Evolutionary conservation across 139 green algal genomes (phyloP), one percentile per base, ranked within the genome.

Genomic region (Zygnema circumcarinatum): DNA sequence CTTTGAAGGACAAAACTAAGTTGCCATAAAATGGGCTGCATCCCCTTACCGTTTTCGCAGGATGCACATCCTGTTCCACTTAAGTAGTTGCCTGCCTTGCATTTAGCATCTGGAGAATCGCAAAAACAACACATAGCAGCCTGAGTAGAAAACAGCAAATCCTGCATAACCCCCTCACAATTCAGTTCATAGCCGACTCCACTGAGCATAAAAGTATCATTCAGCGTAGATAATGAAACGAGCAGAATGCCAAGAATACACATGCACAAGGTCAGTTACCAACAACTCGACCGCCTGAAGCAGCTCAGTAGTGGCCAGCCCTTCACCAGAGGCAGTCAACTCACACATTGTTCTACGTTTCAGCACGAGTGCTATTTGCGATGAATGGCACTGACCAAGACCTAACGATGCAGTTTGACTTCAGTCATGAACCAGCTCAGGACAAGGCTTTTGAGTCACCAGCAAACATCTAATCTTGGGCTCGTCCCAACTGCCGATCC

Each of bases 71-170:
- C 31, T 38, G 73, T 39, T 38, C 54, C 38, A 38, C 74, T 78
- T 38, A 86, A n/a, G 32, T 72, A 79, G 31, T 35, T 42, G 0
- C 79, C 79, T 20, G 42, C 79, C 33, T 68, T 68, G 29, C 79
- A 86, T 7, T 38, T 3, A 33, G 36, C 20, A 68, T 86, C 79
- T 86, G 79, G 38, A 79, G 33, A 76, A 38, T 38, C 79, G 67
- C 25, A 85, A 25, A 76, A 29, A 83, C 75, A 76, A 7, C n/a
- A 41, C 25, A 31, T 42, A 83, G 1, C n/a, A n/a, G n/a, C n/a
- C n/a, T n/a, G n/a, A n/a, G n/a, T n/a, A n/a, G n/a, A n/a, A n/a
- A n/a, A n/a, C n/a, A n/a, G n/a, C n/a, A n/a, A n/a, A n/a, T n/a
- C n/a, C n/a, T n/a, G n/a, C n/a, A n/a, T n/a, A n/a, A n/a, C n/a